Conservation (phyloP, 2,329 filamentous ascomycete genomes). For the Hymenoscyphus infarciens region DNA sequence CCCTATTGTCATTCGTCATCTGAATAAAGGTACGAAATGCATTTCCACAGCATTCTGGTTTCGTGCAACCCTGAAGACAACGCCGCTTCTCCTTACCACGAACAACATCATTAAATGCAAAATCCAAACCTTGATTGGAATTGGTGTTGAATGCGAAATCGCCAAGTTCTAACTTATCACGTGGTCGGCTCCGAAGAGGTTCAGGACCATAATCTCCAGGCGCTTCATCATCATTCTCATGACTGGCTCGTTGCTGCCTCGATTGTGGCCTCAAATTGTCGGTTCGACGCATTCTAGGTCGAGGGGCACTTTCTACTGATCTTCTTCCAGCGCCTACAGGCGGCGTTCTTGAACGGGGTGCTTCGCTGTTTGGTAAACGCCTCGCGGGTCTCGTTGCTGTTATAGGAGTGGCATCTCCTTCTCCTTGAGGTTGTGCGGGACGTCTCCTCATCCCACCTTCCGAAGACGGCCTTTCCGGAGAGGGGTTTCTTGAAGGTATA, state of each 20-base stretch:
- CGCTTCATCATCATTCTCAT: background rate
- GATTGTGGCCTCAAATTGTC: background rate
- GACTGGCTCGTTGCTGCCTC: background rate
- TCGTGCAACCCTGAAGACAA: slow-evolving; percentile 59
- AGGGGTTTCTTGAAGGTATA: slow-evolving; percentile 12
- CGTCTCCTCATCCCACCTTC: background rate
- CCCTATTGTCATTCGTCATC: slow-evolving; percentile 20
- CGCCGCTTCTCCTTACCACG: slow-evolving; percentile 55
- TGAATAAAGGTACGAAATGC: slow-evolving; percentile 33
- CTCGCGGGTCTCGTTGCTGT: background rate
- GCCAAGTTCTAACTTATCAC: slow-evolving; percentile 40
- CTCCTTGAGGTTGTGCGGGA: background rate
- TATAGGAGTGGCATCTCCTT: background rate
- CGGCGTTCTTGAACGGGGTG: background rate
- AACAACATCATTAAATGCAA: slow-evolving; percentile 58
- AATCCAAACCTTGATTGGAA: slow-evolving; percentile 55
- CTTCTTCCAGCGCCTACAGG: background rate
- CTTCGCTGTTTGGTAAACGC: background rate
- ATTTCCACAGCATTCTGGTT: slow-evolving; percentile 50
- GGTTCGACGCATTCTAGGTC: background rate
- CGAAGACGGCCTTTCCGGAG: background rate
- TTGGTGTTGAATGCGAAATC: slow-evolving; percentile 65
- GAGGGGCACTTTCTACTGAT: background rate
- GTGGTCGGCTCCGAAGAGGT: slow-evolving; percentile 40
- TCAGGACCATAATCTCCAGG: slow-evolving; percentile 21